Percentiles rank a stretch among this genome's conserved stretches.
Evolutionary conservation across 78 protist genomes (phyloP).

Genomic region (Dictyostelium intermedium): DNA sequence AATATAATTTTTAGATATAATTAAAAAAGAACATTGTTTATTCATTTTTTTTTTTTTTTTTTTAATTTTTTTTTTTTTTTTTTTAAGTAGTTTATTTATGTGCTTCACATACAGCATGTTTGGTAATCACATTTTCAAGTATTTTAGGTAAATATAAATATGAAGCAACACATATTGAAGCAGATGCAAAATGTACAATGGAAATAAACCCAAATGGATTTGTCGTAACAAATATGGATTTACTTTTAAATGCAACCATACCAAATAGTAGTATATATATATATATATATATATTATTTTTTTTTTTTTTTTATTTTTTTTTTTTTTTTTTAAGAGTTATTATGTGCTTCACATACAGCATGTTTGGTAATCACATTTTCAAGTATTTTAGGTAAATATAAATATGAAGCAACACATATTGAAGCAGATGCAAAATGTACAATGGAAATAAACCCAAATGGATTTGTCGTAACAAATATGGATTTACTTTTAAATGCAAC

Average conservation of each 20-base stretch:
- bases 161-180: background rate
- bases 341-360: slow-evolving; percentile 29
- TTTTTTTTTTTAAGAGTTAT: background rate
- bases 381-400: background rate
- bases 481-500: slow-evolving; percentile 6
- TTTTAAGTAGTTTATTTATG: slow-evolving; percentile 4
- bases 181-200: slow-evolving; percentile 21
- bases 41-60: too few species aligned
- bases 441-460: slow-evolving; percentile 6
- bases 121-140: slow-evolving; percentile 21
- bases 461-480: slow-evolving; percentile 6
- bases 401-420: background rate
- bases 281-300: too few species aligned
- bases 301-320: background rate
- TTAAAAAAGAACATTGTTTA: too few species aligned
- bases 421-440: background rate
- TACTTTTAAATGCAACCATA: background rate
- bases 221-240: background rate
- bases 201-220: slow-evolving; percentile 1
- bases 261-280: too few species aligned
- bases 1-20: too few species aligned
- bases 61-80: background rate
- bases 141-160: background rate
- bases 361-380: slow-evolving; percentile 36
- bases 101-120: slow-evolving; percentile 35